Conservation (phyloP, 805 yeast genomes). For the Wickerhamomyces xylosicus region DNA sequence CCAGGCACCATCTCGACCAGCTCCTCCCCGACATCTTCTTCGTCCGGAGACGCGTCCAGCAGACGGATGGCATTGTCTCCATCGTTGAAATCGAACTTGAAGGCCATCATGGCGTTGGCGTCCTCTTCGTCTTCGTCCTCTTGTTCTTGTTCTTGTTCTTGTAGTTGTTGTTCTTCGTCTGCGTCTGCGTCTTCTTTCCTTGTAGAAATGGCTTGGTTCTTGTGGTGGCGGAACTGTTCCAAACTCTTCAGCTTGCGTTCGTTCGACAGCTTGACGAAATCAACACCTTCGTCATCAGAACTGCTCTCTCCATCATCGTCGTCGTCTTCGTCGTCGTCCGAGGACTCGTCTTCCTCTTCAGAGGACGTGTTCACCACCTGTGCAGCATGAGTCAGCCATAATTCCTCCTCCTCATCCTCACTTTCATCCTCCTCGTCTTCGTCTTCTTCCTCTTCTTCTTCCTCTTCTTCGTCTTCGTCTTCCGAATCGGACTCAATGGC, state of each 20-base stretch:
- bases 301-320: conserved; percentile 34
- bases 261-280: conserved; percentile 62
- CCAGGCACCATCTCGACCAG: conserved; percentile 16
- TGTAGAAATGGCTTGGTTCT: too few species aligned
- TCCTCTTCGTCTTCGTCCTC: background rate
- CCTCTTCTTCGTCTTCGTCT: conserved; percentile 16
- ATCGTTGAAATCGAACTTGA: conserved; percentile 29
- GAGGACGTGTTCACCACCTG: conserved; percentile 23
- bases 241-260: conserved; percentile 49
- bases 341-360: conserved; percentile 23
- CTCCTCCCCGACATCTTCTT: conserved; percentile 59
- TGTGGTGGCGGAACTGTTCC: conserved; percentile 37
- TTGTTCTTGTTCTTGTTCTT: conserved; percentile 5
- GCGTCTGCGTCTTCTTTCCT: background rate
- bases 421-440: conserved; percentile 17
- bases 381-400: conserved; percentile 18
- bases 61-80: conserved; percentile 29
- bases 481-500: conserved; percentile 25
- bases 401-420: conserved; percentile 17
- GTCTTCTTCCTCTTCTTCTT: conserved; percentile 12
- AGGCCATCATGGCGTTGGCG: conserved; percentile 22
- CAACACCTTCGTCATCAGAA: conserved; percentile 59
- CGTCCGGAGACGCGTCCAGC: too few species aligned
- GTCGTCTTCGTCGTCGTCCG: conserved; percentile 23
- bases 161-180: too few species aligned